phyloP scores from a whole-genome alignment of 2,329 filamentous ascomycete genomes.

The Dactylonectria macrodidyma region DNA sequence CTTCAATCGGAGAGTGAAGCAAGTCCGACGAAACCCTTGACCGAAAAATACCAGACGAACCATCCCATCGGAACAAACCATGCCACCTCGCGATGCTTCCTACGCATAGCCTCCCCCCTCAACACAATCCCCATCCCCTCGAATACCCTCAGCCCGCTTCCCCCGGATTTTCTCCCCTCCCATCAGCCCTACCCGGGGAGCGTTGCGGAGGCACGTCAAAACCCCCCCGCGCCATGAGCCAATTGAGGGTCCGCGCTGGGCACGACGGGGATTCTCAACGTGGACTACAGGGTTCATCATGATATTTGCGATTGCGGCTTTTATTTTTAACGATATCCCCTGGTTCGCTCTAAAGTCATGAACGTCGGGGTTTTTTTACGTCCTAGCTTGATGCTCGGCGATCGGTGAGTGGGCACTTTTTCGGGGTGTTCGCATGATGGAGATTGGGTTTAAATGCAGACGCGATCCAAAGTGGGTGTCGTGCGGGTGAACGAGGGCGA shows the following conservation, averaged over 20 bases:
- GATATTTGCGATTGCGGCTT: constrained; percentile 23
- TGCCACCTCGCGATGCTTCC: not conserved
- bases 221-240: constrained; percentile 3
- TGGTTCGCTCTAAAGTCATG: constrained; percentile 4
- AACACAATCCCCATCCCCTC: not conserved
- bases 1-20: not conserved
- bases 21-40: not conserved
- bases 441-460: not conserved
- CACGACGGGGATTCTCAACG: constrained; percentile 27
- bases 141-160: not conserved
- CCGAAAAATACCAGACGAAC: not conserved
- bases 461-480: not conserved
- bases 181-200: constrained; percentile 25
- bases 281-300: constrained; percentile 31
- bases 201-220: constrained; percentile 9
- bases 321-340: constrained; percentile 4
- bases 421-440: not conserved
- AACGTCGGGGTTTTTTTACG: not conserved
- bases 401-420: not conserved
- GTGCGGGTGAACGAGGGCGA: not conserved
- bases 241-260: constrained; percentile 26
- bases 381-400: not conserved
- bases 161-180: not conserved
- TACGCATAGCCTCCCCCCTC: not conserved
- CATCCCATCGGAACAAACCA: not conserved